These are phyloP conservation scores for Phytopythium mirpurense DNA, from an alignment of 352 stramenopile genomes.

Conservation along the genomic window DNA sequence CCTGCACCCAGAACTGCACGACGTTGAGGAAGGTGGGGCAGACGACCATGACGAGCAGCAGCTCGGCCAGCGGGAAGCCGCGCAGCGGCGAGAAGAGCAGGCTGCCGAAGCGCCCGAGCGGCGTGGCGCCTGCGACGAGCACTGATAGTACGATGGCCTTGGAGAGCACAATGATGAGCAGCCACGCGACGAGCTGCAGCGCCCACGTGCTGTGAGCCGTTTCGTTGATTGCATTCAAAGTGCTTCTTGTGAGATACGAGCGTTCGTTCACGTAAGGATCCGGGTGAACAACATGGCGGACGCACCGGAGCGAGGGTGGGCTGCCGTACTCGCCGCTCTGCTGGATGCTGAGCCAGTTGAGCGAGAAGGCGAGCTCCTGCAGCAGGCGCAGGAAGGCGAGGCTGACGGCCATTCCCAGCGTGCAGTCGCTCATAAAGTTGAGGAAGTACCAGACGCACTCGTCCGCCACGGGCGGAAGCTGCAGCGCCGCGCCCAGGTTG, in stretches of 20 bases:
- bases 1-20: constrained; percentile 84
- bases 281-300: background rate
- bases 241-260: too few species aligned
- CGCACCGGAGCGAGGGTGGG: constrained; percentile 54
- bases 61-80: constrained; percentile 59
- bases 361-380: constrained; percentile 64
- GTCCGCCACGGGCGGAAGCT: constrained; percentile 72
- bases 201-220: constrained; percentile 53
- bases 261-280: background rate
- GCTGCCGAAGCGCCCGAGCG: constrained; percentile 53
- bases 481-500: constrained; percentile 62
- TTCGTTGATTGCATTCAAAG: too few species aligned
- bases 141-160: constrained; percentile 76
- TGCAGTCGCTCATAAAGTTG: constrained; percentile 79
- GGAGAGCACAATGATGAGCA: constrained; percentile 74
- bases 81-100: constrained; percentile 59
- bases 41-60: constrained; percentile 77
- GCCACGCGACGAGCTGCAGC: constrained; percentile 52
- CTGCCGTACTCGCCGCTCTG: constrained; percentile 76
- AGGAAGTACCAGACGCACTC: constrained; percentile 87
- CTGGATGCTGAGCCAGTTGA: constrained; percentile 71
- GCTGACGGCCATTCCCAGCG: constrained; percentile 74
- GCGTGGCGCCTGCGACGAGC: constrained; percentile 39
- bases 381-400: constrained; percentile 69
- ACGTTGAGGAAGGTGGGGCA: constrained; percentile 83